Percentiles rank a stretch among this genome's conserved stretches.
These are phyloP conservation scores for Lophium mytilinum DNA, from an alignment of 495 filamentous ascomycete species.

Conservation along the genomic window DNA sequence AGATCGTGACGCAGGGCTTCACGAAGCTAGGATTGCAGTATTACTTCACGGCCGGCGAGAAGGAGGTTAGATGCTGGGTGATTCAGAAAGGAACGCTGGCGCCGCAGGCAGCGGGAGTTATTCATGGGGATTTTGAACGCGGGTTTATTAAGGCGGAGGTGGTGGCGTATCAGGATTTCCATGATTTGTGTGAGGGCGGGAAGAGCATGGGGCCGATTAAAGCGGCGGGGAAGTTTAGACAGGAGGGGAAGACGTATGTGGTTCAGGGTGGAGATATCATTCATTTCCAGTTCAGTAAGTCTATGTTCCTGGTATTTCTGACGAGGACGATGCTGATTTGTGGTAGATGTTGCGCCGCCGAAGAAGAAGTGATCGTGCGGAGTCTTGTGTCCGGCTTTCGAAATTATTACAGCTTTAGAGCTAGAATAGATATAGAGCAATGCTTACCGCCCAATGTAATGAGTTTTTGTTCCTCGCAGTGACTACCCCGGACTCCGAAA, in stretches of 20 bases:
- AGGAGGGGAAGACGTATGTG: constrained; percentile 28
- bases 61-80: constrained; percentile 34
- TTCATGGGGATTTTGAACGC: constrained; percentile 29
- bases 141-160: constrained; percentile 32
- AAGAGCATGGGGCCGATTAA: constrained; percentile 29
- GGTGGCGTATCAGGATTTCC: constrained; percentile 27
- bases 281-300: constrained; percentile 9
- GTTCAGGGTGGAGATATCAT: constrained; percentile 29
- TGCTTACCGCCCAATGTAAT: no score
- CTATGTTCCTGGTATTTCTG: no score
- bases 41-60: constrained; percentile 35
- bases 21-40: constrained; percentile 30
- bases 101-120: constrained; percentile 20
- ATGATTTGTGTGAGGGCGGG: constrained; percentile 21
- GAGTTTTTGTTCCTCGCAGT: no score
- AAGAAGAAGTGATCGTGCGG: no score
- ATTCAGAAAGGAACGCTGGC: constrained; percentile 18
- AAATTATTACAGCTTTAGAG: no score
- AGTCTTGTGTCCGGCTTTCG: no score
- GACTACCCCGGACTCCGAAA: no score
- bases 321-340: no score
- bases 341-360: no score
- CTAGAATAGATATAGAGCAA: no score
- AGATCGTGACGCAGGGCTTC: constrained; percentile 31
- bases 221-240: constrained; percentile 27